Percentiles rank a stretch among this genome's conserved stretches.
Conservation (phyloP, 305 asterid species). For the Solanum chacoense region DNA sequence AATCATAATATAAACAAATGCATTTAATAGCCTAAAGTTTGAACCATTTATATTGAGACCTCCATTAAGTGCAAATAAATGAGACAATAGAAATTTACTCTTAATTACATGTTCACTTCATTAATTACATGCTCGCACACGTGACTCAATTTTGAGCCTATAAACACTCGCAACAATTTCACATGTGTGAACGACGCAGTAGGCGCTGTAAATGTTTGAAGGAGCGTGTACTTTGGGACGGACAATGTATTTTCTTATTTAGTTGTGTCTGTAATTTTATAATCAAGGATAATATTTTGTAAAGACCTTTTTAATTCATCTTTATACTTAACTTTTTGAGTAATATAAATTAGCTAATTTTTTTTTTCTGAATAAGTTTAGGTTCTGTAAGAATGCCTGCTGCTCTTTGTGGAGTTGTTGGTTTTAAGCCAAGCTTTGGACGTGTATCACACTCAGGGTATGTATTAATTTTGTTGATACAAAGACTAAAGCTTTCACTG, state of each 20-base stretch:
- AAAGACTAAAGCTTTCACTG: neutral
- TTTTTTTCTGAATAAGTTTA: conserved; percentile 6
- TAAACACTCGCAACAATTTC: neutral
- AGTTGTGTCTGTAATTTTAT: neutral
- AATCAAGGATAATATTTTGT: neutral
- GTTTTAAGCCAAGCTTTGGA: conserved; percentile 76
- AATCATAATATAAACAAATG: neutral
- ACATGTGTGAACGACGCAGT: neutral
- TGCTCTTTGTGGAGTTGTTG: conserved; percentile 92
- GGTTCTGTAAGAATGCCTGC: conserved; percentile 97
- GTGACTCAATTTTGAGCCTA: neutral
- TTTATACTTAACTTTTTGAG: neutral
- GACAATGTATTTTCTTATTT: neutral
- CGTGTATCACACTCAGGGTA: conserved; percentile 79
- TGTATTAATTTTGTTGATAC: neutral
- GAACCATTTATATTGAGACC: neutral
- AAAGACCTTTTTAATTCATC: neutral
- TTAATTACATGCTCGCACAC: neutral
- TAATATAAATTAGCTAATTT: neutral
- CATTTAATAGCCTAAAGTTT: neutral
- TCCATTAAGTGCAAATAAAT: neutral
- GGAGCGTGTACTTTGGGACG: neutral
- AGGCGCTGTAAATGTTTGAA: neutral
- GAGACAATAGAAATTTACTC: neutral
- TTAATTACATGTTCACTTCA: neutral